Percentiles rank a stretch among this genome's conserved stretches.
phyloP scores from a whole-genome alignment of 805 yeast genomes.

The Yamadazyma sp. region DNA sequence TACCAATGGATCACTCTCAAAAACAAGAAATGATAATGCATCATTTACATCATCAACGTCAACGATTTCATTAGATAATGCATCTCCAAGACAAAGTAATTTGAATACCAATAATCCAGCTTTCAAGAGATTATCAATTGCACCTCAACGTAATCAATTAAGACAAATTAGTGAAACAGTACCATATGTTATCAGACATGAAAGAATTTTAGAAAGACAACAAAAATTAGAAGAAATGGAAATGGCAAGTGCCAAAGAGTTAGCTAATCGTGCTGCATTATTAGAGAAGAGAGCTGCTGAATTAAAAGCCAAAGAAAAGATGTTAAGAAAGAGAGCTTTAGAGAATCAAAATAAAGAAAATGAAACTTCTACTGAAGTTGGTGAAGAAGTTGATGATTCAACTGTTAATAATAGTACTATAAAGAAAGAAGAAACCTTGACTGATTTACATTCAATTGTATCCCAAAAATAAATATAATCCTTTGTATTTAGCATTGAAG shows the following conservation, averaged over 20 bases:
- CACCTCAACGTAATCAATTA: slow-evolving; percentile 57
- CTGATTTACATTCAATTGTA: slow-evolving; percentile 47
- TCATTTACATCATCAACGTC: slow-evolving; percentile 32
- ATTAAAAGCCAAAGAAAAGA: slow-evolving; percentile 62
- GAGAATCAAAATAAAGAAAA: slow-evolving; percentile 7
- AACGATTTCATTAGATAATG: slow-evolving; percentile 24
- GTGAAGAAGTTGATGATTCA: slow-evolving; percentile 4
- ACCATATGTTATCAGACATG: slow-evolving; percentile 80
- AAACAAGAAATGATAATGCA: slow-evolving; percentile 24
- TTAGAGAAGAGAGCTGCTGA: slow-evolving; percentile 73
- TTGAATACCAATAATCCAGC: slow-evolving; percentile 25
- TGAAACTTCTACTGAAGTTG: neutral
- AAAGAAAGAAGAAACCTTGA: slow-evolving; percentile 50
- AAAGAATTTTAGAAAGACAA: slow-evolving; percentile 69
- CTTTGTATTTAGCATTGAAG: too few relatives aligned
- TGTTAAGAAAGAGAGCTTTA: slow-evolving; percentile 42
- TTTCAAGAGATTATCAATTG: slow-evolving; percentile 43
- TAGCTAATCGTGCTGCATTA: slow-evolving; percentile 70
- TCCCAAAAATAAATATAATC: too few relatives aligned
- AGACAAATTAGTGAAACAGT: slow-evolving; percentile 80
- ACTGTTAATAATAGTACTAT: neutral
- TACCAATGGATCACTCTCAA: slow-evolving; percentile 16
- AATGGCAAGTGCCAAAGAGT: slow-evolving; percentile 70
- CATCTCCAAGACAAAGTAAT: slow-evolving; percentile 16
- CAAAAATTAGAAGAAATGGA: slow-evolving; percentile 78